Percentiles rank a stretch among this genome's conserved stretches.
Conservation (phyloP, 441 rosid genomes). For the Dalechampia spathulata region DNA sequence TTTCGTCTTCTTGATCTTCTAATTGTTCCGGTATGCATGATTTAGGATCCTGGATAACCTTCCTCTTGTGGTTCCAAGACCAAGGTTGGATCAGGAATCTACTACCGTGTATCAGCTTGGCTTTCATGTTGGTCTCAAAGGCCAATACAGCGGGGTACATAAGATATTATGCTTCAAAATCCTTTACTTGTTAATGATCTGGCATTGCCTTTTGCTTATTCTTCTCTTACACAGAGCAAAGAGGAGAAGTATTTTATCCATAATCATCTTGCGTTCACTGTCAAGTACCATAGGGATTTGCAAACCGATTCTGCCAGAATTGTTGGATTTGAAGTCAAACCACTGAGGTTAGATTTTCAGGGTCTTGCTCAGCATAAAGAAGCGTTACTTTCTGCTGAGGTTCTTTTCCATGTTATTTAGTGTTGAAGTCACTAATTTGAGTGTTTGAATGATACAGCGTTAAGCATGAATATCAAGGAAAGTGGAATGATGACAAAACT, state of each 20-base stretch:
- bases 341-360: constrained; percentile 52
- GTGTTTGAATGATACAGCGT: constrained; percentile 39
- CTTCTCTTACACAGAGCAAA: constrained; percentile 44
- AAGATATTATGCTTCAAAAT: not conserved
- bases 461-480: constrained; percentile 72
- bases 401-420: not conserved
- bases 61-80: constrained; percentile 74
- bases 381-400: not conserved
- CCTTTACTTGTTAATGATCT: constrained; percentile 3
- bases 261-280: constrained; percentile 73
- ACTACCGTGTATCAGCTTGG: constrained; percentile 74
- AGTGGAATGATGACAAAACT: constrained; percentile 58
- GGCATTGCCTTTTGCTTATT: constrained; percentile 6
- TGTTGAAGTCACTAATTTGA: constrained; percentile 10
- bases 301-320: constrained; percentile 61
- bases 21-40: constrained; percentile 12
- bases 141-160: constrained; percentile 69
- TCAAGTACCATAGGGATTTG: constrained; percentile 66
- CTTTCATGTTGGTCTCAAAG: constrained; percentile 71
- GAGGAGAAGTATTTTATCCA: constrained; percentile 81
- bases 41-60: constrained; percentile 96
- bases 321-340: constrained; percentile 92
- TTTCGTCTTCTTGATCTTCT: not conserved
- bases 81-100: constrained; percentile 53
- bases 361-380: not conserved